phyloP scores from a whole-genome alignment of 176 grass and related monocot genomes.

The Aegilops speltoides region DNA sequence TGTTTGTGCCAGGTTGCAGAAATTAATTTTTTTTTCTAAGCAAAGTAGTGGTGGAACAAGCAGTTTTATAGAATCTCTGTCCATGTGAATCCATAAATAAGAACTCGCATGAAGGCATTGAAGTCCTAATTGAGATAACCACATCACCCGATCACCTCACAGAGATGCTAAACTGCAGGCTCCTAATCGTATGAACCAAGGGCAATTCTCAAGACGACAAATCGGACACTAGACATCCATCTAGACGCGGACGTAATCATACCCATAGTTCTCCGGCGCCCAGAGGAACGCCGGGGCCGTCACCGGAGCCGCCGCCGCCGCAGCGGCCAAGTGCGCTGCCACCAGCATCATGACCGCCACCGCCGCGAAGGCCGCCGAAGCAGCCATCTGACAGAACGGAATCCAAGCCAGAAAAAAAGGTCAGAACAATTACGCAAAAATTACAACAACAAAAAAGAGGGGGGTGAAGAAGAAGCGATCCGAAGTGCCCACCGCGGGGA shows the following conservation, averaged over 20 bases:
- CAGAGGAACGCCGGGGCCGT: not conserved
- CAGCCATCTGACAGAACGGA: not conserved
- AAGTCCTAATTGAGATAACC: not conserved
- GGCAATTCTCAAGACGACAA: not conserved
- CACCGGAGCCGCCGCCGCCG: not conserved
- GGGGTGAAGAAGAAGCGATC: not conserved
- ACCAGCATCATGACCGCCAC: not conserved
- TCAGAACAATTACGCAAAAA: not conserved
- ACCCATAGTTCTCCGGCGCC: conserved; percentile 14
- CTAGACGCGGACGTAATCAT: not conserved
- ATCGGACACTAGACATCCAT: not conserved
- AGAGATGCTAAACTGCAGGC: not conserved
- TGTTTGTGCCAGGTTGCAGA: not conserved
- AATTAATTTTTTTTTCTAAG: not conserved
- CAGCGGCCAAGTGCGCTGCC: not conserved
- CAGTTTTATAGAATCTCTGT: not conserved
- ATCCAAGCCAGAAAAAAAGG: not conserved
- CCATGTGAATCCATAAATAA: not conserved
- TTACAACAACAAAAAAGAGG: not conserved
- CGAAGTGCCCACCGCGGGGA: not conserved
- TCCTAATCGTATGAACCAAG: not conserved
- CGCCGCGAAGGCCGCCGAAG: not conserved
- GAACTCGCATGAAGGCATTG: not conserved
- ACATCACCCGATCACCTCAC: not conserved
- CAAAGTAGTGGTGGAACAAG: not conserved